Percentiles rank a stretch among this genome's conserved stretches.
Conservation (phyloP, 2,329 filamentous ascomycete genomes). For the Diaporthe caulivora region DNA sequence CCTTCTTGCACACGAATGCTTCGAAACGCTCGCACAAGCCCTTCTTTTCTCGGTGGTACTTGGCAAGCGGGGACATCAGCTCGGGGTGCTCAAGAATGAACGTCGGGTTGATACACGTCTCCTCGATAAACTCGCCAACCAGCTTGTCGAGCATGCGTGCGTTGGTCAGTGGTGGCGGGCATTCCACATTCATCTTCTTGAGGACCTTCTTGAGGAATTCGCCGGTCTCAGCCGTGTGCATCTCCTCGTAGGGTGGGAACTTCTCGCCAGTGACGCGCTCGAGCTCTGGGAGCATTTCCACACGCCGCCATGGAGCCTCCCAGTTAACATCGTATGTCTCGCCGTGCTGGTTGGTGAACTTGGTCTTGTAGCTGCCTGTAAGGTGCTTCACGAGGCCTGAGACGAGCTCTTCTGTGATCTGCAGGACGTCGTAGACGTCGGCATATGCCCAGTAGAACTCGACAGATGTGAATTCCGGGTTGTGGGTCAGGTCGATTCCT, state of each 20-base stretch:
- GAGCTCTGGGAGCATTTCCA: conserved; percentile 95
- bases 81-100: conserved; percentile 85
- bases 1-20: conserved; percentile 96
- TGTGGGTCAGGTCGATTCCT: conserved; percentile 92
- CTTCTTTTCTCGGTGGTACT: conserved; percentile 85
- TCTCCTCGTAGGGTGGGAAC: conserved; percentile 89
- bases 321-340: conserved; percentile 95
- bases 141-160: conserved; percentile 97
- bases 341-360: conserved; percentile 87
- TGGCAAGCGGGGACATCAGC: conserved; percentile 96
- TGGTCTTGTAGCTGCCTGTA: conserved; percentile 86
- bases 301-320: conserved; percentile 91
- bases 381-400: conserved; percentile 89
- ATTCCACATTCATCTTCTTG: conserved; percentile 92
- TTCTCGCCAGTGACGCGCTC: conserved; percentile 92
- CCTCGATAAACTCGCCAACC: conserved; percentile 93
- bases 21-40: conserved; percentile 98
- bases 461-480: conserved; percentile 97
- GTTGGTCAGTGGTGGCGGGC: conserved; percentile 90
- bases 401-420: conserved; percentile 92
- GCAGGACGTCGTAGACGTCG: conserved; percentile 91
- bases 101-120: conserved; percentile 92
- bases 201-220: conserved; percentile 87
- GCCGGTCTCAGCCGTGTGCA: conserved; percentile 91
- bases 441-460: conserved; percentile 98